phyloP scores from a whole-genome alignment of 805 yeast genomes.

The Lipomyces sp. region DNA sequence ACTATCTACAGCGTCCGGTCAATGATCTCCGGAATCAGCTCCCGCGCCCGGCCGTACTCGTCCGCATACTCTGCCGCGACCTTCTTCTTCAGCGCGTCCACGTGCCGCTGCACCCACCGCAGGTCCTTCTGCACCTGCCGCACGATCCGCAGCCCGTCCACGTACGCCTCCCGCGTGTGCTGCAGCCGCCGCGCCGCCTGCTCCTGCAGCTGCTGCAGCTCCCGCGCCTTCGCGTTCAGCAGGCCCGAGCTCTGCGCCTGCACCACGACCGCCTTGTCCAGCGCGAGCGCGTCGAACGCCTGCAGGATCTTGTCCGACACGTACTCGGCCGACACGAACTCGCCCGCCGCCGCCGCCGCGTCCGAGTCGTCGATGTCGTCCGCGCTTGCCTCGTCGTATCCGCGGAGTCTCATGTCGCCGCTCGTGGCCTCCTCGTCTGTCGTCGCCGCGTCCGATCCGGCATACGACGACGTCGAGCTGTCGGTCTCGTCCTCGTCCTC shows the following conservation, averaged over 20 bases:
- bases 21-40: slow-evolving; percentile 26
- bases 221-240: slow-evolving; percentile 22
- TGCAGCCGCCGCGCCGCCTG: slow-evolving; percentile 10
- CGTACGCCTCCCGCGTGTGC: slow-evolving; percentile 18
- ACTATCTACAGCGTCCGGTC: slow-evolving; percentile 16
- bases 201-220: slow-evolving; percentile 23
- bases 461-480: slow-evolving; percentile 27
- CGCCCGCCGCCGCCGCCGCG: neutral
- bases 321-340: slow-evolving; percentile 20
- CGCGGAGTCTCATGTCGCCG: too few relatives aligned
- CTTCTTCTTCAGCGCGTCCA: slow-evolving; percentile 20
- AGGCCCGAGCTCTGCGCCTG: slow-evolving; percentile 28
- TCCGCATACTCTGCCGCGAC: slow-evolving; percentile 10
- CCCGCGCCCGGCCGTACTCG: slow-evolving; percentile 21
- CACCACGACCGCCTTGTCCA: slow-evolving; percentile 25
- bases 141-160: slow-evolving; percentile 18
- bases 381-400: neutral
- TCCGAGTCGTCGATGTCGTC: neutral
- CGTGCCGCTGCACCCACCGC: slow-evolving; percentile 27
- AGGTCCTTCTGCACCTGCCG: slow-evolving; percentile 27
- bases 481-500: slow-evolving; percentile 7
- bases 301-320: slow-evolving; percentile 24
- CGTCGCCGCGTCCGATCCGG: slow-evolving; percentile 28
- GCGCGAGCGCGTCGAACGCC: slow-evolving; percentile 24
- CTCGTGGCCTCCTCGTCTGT: slow-evolving; percentile 2